Evolutionary conservation across 2,329 filamentous ascomycete species (phyloP), one percentile per base, ranked within the genome.

Genomic region (Ustulina deusta): DNA sequence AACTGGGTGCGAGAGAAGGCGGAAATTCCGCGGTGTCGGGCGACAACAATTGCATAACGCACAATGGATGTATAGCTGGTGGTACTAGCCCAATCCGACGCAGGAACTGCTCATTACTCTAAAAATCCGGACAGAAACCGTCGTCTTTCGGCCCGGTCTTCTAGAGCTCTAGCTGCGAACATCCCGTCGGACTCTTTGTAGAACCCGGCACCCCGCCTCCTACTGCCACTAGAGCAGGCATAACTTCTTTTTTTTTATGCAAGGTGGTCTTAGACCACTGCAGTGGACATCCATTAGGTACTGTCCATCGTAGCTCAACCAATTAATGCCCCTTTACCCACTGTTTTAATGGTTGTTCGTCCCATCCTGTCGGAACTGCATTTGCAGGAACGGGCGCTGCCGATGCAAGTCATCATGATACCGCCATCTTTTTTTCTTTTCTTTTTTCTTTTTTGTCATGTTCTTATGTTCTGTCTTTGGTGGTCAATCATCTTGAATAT

Each of bases 161-260:
- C 38, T 17, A 58, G 40, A 15, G 32, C 2, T 27, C 40, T 59
- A 56, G 10, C 32, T n/a, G 3, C 49, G 20, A 56, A 57, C 46
- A 38, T 58, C 58, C 63, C 62, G 69, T 70, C 69, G 69, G 69
- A 59, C 59, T 70, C 59, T 49, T 71, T 29, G 44, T 66, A 68
- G 6, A 70, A 40, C 63, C 69, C 69, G 69, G 56, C 68, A 66
- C 61, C 65, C 69, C 67, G 69, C 20, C 54, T 22, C 6, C 20
- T 34, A 40, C 34, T 10, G 13, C 25, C 34, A 36, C 27, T 34
- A 15, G 27, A 22, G 36, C 6, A 29, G 22, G 44, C 25, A 42
- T 58, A 64, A 49, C 42, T 51, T 42, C 2, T 17, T 5, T 13
- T 40, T 29, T 29, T 32, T 27, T 49, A 44, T 20, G 3, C 40